A percentile compares a stretch with the other conserved stretches of the same genome.
These are phyloP conservation scores for Yamadazyma trypodendri DNA, from an alignment of 1,139 yeast species.

Conservation along the genomic window DNA sequence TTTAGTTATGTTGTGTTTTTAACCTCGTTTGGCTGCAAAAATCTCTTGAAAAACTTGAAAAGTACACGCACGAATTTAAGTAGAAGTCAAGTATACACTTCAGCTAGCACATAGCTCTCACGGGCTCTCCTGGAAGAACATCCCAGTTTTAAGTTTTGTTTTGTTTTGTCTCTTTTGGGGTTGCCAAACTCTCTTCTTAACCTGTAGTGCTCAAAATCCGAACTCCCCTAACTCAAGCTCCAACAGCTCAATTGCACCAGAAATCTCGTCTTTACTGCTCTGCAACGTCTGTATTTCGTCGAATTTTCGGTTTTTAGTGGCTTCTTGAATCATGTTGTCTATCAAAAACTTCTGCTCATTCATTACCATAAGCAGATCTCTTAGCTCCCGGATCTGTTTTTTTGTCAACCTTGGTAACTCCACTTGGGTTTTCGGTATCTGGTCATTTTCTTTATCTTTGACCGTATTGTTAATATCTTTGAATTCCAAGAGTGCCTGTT, in stretches of 20 bases:
- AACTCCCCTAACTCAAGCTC: constrained; percentile 62
- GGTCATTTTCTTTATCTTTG: constrained; percentile 22
- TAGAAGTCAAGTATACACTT: too few species aligned
- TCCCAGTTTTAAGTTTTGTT: too few species aligned
- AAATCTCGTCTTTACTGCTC: constrained; percentile 59
- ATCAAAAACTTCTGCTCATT: constrained; percentile 80
- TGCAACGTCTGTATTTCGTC: constrained; percentile 71
- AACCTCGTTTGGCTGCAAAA: too few species aligned
- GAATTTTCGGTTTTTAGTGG: constrained; percentile 67
- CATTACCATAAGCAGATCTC: constrained; percentile 82
- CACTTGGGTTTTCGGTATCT: constrained; percentile 10
- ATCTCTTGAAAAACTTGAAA: too few species aligned
- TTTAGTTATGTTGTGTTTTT: too few species aligned
- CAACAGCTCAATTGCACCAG: constrained; percentile 48
- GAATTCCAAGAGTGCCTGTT: constrained; percentile 30
- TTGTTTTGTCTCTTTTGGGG: too few species aligned
- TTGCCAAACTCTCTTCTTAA: too few species aligned
- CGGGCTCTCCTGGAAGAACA: too few species aligned
- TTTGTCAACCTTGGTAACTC: constrained; percentile 35
- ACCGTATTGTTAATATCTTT: constrained; percentile 28
- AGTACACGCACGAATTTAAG: too few species aligned
- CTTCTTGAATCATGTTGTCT: constrained; percentile 57
- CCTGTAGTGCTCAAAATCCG: constrained; percentile 56
- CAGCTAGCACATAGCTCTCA: too few species aligned
- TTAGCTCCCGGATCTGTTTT: constrained; percentile 53